Conservation (phyloP, 2,329 filamentous ascomycete genomes). For the Cladophialophora exuberans region DNA sequence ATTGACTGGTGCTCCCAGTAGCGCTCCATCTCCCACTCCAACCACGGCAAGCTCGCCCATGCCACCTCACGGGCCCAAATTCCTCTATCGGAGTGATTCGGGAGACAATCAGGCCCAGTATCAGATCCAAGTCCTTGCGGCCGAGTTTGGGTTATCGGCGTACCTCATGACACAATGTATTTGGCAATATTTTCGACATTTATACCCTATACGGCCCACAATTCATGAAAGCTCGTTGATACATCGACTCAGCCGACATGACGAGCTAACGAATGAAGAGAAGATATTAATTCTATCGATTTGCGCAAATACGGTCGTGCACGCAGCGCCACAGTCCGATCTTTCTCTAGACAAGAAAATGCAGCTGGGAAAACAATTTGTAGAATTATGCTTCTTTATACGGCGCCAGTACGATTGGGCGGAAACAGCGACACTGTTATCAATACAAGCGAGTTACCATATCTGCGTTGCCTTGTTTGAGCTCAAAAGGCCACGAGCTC, state of each 20-base stretch:
- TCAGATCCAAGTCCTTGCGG: constrained; percentile 27
- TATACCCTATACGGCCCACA: constrained; percentile 33
- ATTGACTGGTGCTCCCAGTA: constrained; percentile 9
- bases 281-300: constrained; percentile 33
- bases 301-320: constrained; percentile 32
- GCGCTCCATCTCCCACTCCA: constrained; percentile 22
- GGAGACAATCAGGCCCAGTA: constrained; percentile 24
- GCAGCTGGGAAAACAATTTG: constrained; percentile 31
- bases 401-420: constrained; percentile 30
- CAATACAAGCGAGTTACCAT: constrained; percentile 32
- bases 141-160: constrained; percentile 32
- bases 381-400: constrained; percentile 29
- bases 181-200: constrained; percentile 32
- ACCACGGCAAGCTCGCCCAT: constrained; percentile 29
- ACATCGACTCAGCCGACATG: constrained; percentile 24
- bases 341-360: constrained; percentile 30
- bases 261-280: constrained; percentile 30
- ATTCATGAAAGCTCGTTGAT: constrained; percentile 31
- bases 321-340: constrained; percentile 33
- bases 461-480: constrained; percentile 33
- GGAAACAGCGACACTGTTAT: constrained; percentile 29
- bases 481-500: constrained; percentile 32
- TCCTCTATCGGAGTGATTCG: constrained; percentile 32
- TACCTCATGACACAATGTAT: constrained; percentile 34
- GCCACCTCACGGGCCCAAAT: constrained; percentile 29